Base-by-base conservation (phyloP, 306 rosid species). In the Ammopiptanthus mongolicus region DNA sequence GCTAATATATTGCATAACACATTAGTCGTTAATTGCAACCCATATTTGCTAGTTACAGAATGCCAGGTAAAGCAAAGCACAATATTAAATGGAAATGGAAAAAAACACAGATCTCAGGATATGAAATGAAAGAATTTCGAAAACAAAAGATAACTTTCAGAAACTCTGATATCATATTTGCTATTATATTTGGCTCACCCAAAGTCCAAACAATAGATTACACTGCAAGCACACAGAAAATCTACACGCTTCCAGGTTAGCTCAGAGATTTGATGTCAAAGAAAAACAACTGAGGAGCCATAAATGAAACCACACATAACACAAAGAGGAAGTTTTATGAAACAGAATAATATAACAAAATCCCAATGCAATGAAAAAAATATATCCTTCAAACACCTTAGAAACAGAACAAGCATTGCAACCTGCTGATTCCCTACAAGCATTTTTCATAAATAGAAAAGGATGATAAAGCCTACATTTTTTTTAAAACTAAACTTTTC, bases 371-470 rank as follows among this genome's bases (percentile, higher is more conserved):
- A 29, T 19, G 19, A 22, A 19, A 14, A 8, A 10, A 22, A 48
- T n/a, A 71, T n/a, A 41, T 13, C 52, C 69, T 72, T 15, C 19
- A 39, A 79, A 34, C 5, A 62, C 61, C 66, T 61, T 12, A 81
- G 9, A 58, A 50, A 51, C 29, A 60, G 17, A 41, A 18, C 60
- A 58, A 80, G 80, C 82, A 78, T 50, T 69, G 55, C 76, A 69
- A 61, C 71, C 11, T 6, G 67, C 48, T 22, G 59, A 50, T 47
- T 48, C 47, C 29, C 5, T 0, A 31, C 10, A 39, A 44, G 13
- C 80, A 68, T 75, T 80, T 58, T 52, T 52, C 53, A 41, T 29
- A 62, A 21, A 41, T 39, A 33, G 39, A 53, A 68, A 22, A 50
- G 21, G 12, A 11, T 31, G 48, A 6, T 25, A 53, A 62, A 76